These are phyloP conservation scores for Euphorbia pulcherrima DNA, from an alignment of 345 rosid genomes.

Conservation along the genomic window DNA sequence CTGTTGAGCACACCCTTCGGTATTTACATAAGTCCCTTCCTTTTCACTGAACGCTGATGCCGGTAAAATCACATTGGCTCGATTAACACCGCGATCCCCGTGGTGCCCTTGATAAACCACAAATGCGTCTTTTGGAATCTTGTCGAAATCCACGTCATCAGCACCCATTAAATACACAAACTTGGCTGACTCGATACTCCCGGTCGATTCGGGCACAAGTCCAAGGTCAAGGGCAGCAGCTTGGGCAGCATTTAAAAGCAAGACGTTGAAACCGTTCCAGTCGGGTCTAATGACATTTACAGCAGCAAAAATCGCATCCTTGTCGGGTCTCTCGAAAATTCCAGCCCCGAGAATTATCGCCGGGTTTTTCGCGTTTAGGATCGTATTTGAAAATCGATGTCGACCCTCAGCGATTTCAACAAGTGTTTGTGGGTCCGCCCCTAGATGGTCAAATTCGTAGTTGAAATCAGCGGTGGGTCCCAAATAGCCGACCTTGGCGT, in stretches of 20 bases:
- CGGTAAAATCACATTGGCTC: conserved; percentile 90
- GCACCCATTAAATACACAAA: conserved; percentile 98
- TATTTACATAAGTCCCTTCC: conserved; percentile 90
- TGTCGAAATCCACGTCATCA: conserved; percentile 77
- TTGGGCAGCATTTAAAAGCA: conserved; percentile 91
- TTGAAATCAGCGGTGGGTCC: conserved; percentile 77
- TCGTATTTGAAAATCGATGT: conserved; percentile 62
- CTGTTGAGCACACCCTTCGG: conserved; percentile 85
- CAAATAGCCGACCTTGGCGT: conserved; percentile 85
- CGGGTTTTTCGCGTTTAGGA: conserved; percentile 79
- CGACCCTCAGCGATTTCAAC: conserved; percentile 71
- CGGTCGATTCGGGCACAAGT: conserved; percentile 67
- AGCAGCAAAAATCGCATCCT: conserved; percentile 67
- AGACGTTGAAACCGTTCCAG: conserved; percentile 91
- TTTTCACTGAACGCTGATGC: conserved; percentile 90
- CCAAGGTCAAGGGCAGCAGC: conserved; percentile 99
- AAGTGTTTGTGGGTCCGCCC: conserved; percentile 81
- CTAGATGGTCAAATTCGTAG: conserved; percentile 81
- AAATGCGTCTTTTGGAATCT: conserved; percentile 80
- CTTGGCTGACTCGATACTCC: conserved; percentile 69
- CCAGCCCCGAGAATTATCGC: conserved; percentile 93
- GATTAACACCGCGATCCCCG: conserved; percentile 77
- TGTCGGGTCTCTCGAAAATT: conserved; percentile 73
- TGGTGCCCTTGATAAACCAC: conserved; percentile 98
- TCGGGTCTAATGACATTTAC: conserved; percentile 73